Evolutionary conservation across 75 land plant genomes (phyloP).

Genomic region (Cupressus sempervirens): DNA sequence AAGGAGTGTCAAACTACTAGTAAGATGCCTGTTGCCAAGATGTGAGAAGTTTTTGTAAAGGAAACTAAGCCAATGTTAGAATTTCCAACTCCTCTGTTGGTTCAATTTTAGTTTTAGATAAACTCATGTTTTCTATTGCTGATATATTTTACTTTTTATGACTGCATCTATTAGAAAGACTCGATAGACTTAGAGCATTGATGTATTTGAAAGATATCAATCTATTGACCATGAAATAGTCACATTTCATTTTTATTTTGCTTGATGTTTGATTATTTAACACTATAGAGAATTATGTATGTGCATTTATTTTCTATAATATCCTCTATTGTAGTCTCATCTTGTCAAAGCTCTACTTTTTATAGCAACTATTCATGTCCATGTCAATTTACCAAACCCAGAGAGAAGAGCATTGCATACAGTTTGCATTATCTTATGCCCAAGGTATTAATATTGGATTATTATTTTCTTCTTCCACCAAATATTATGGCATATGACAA

Average conservation of each 20-base stretch:
- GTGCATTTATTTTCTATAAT: neutral
- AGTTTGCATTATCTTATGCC: neutral
- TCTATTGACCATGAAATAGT: neutral
- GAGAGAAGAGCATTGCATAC: neutral
- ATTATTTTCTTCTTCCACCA: neutral
- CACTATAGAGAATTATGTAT: too few relatives aligned
- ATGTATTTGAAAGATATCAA: neutral
- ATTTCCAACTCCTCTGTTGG: neutral
- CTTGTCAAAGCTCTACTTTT: neutral
- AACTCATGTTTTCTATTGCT: neutral
- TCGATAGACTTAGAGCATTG: too few relatives aligned
- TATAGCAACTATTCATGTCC: neutral
- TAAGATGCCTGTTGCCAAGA: neutral
- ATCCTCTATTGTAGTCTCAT: neutral
- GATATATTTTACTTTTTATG: neutral
- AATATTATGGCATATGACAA: neutral
- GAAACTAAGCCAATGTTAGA: neutral
- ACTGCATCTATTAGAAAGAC: neutral
- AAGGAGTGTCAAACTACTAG: neutral
- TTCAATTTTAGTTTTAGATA: neutral
- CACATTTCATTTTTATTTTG: neutral
- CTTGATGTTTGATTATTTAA: neutral
- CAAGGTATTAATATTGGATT: neutral
- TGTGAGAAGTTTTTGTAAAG: neutral
- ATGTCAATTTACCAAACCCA: neutral